Evolutionary conservation across 768 basidiomycete species (phyloP).

Genomic region (Boletus speciosus): DNA sequence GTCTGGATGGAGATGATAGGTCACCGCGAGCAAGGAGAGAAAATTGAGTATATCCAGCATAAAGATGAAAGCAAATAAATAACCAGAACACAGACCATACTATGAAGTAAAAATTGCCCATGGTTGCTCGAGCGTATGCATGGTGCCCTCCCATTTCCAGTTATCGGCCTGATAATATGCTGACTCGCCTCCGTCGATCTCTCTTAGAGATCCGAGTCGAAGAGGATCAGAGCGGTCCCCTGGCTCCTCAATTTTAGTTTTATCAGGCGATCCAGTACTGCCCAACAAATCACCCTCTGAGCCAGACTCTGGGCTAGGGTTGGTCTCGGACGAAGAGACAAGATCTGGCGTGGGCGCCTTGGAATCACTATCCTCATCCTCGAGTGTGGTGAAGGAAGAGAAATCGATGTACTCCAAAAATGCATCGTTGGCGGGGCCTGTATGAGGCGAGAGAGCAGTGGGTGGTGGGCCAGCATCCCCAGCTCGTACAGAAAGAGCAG

Average conservation of each 20-base stretch:
- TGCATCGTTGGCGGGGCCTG: conserved; percentile 34
- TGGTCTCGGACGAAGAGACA: conserved; percentile 64
- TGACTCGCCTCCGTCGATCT: conserved; percentile 74
- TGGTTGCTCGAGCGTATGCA: conserved; percentile 61
- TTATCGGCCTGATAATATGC: conserved; percentile 53
- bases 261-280: conserved; percentile 43
- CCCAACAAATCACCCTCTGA: conserved; percentile 56
- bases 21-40: conserved; percentile 18
- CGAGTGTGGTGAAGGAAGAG: conserved; percentile 49
- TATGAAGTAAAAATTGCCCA: conserved; percentile 63
- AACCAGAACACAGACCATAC: conserved; percentile 31
- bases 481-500: conserved; percentile 24
- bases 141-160: conserved; percentile 74
- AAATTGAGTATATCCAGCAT: conserved; percentile 41
- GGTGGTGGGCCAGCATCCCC: conserved; percentile 32
- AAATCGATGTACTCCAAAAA: conserved; percentile 65
- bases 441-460: conserved; percentile 34
- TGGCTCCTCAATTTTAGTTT: conserved; percentile 53
- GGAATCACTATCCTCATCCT: conserved; percentile 59
- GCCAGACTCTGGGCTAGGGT: conserved; percentile 73
- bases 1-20: conserved; percentile 32
- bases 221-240: conserved; percentile 45
- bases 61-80: conserved; percentile 41
- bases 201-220: conserved; percentile 59
- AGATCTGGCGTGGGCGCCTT: conserved; percentile 77